Conservation (phyloP, 2,329 filamentous ascomycete genomes). For the Cercospora sesami region DNA sequence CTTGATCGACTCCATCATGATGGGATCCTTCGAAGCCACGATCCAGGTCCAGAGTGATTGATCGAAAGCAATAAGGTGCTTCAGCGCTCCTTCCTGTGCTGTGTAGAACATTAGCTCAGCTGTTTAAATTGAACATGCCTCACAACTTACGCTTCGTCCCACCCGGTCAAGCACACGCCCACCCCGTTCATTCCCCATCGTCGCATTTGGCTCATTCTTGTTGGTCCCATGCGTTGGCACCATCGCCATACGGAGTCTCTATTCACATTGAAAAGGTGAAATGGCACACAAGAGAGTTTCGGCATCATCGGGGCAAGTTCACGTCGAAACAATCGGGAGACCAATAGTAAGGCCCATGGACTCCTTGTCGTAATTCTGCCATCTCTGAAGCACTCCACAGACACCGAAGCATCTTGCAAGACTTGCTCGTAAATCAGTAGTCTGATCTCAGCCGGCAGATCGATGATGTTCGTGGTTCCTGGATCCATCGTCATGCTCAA, state of each 20-base stretch:
- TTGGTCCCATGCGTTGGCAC: not conserved
- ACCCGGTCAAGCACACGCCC: constrained; percentile 8
- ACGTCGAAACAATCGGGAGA: not conserved
- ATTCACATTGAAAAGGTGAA: not conserved
- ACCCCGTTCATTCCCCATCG: not conserved
- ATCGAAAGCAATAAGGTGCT: not conserved
- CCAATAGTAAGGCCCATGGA: not conserved
- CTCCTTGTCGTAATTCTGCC: not conserved
- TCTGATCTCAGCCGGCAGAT: constrained; percentile 9
- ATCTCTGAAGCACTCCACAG: not conserved
- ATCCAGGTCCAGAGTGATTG: not conserved
- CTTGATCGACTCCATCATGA: no score
- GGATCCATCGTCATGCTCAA: not conserved
- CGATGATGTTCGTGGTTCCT: not conserved
- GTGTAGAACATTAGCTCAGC: not conserved
- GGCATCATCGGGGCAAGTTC: constrained; percentile 5
- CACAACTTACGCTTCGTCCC: constrained; percentile 2
- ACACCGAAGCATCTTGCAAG: constrained; percentile 4
- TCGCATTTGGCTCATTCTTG: constrained; percentile 1
- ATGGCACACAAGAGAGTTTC: not conserved
- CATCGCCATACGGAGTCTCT: not conserved
- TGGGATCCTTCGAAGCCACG: not conserved
- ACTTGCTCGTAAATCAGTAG: constrained; percentile 8
- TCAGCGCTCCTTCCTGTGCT: not conserved
- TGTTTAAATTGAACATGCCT: not conserved